Evolutionary conservation across 2,329 filamentous ascomycete species (phyloP), one percentile per base, ranked within the genome.

Genomic region (Cercospora sp.): DNA sequence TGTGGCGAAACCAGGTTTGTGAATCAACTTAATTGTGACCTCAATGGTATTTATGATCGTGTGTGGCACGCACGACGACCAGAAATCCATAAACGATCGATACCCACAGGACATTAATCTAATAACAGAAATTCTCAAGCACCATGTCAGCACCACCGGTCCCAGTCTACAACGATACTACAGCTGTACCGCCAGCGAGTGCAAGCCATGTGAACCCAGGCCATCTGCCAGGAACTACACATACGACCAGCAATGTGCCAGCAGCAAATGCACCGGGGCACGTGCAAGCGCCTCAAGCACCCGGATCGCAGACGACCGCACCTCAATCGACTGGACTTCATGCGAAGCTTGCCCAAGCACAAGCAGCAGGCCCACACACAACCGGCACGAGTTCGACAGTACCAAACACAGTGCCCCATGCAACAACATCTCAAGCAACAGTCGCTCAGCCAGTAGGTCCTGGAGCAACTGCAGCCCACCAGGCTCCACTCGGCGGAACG

Each of bases 1-100:
- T 36, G 31, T 36, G 48, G 55, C 31, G 28, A 58, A 58, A 58
- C 55, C 55, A 58, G 55, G 55, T 58, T 58, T 58, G 55, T 20
- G 55, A 16, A 2, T 31, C 31, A 58, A 58, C 55, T 58, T 23
- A 58, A 36, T 58, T 16, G 7, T 58, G 28, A 31, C 31, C 28
- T 31, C 55, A 36, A 5, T 10, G 18, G 31, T 58, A 58, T 31
- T 31, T 58, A 58, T 58, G 55, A 7, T 31, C 28, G 12, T 18
- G 7, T 33, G 13, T 26, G 28, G 53, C 53, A 36, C 28, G 10
- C 8, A 36, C 55, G 13, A 10, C 28, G 18, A 58, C 28, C 30
- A 58, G 4, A 33, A n/a, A 6, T 33, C 28, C 3, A 58, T 2
- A 7, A 20, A 16, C 31, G 33, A 33, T 33, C 55, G 9, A 58